Conservation (phyloP, 176 grass and related monocot species). For the Oryza officinalis region DNA sequence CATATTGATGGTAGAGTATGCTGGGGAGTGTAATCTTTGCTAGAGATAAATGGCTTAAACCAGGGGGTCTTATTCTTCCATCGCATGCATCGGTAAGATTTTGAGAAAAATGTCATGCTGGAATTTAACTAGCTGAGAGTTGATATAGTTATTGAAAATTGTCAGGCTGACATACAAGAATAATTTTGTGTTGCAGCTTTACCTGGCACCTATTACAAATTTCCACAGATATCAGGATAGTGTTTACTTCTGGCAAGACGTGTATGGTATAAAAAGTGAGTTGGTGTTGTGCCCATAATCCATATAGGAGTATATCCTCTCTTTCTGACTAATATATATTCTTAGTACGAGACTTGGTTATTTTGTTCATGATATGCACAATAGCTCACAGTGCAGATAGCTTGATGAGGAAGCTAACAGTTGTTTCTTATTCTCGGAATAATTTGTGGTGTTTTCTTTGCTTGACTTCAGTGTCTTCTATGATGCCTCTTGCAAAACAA, state of each 20-base stretch:
- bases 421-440: constrained; percentile 19
- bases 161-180: constrained; percentile 12
- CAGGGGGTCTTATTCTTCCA: constrained; percentile 96
- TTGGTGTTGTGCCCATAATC: constrained; percentile 13
- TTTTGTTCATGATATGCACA: constrained; percentile 10
- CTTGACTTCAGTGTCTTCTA: constrained; percentile 74
- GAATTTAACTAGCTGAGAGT: constrained; percentile 24
- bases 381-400: background rate
- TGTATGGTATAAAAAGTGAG: constrained; percentile 99
- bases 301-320: background rate
- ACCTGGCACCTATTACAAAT: constrained; percentile 93
- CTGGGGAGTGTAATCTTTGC: constrained; percentile 94
- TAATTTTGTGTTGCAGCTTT: constrained; percentile 71
- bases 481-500: constrained; percentile 86
- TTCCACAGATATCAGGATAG: constrained; percentile 78
- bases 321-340: constrained; percentile 14
- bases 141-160: constrained; percentile 22
- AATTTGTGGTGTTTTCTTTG: constrained; percentile 32
- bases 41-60: constrained; percentile 98
- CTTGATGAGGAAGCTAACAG: background rate
- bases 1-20: constrained; percentile 74
- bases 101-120: background rate
- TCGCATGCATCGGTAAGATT: constrained; percentile 86
- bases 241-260: constrained; percentile 94
- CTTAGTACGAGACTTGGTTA: background rate